Base-by-base conservation (phyloP, 2,329 filamentous ascomycete species). In the Diaporthe velutina region DNA sequence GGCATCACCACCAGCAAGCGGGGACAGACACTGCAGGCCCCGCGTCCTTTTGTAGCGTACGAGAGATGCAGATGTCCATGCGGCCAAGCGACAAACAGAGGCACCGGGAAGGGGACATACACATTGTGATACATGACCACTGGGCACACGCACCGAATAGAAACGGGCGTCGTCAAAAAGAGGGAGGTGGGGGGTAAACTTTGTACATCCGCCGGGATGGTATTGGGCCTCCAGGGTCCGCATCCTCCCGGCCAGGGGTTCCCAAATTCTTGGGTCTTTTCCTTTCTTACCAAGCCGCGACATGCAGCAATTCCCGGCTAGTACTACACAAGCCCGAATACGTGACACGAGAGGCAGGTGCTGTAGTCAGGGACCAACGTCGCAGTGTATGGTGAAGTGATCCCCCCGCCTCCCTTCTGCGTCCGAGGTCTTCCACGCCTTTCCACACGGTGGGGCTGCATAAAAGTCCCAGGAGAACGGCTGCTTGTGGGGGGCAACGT, bases 401-500 rank as follows among this genome's bases (percentile, higher is more conserved):
- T 9, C 13, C 22, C 28, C 12, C 13, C 22, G 19, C 12, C 13
- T 15, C 28, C 35, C 3, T 3, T 12, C 22, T 50, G 30, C n/a
- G 28, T 35, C 30, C n/a, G 30, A 25, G 33, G 64, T 28, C n/a
- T 68, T 50, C 45, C 13, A 25, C 22, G 13, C 13, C 38, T 52
- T 68, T 40, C 33, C 22, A 38, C 33, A 17, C 3, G 22, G 45
- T 68, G 45, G 64, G 64, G 48, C n/a, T 3, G 22, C 33, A 52
- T 54, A 52, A 68, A 68, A 54, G 45, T 68, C 64, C 64, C 30
- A 54, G 64, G 33, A 54, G 38, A 42, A 61, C 13, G 64, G 64
- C 22, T 68, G 45, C 8, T 25, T 68, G 45, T 52, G 42, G 30
- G 30, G 28, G 33, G 25, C n/a, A 38, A 54, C 64, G n/a, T 52